These are phyloP conservation scores for Dictyostelium brefeldianum DNA, from an alignment of 78 protist species.

Conservation along the genomic window DNA sequence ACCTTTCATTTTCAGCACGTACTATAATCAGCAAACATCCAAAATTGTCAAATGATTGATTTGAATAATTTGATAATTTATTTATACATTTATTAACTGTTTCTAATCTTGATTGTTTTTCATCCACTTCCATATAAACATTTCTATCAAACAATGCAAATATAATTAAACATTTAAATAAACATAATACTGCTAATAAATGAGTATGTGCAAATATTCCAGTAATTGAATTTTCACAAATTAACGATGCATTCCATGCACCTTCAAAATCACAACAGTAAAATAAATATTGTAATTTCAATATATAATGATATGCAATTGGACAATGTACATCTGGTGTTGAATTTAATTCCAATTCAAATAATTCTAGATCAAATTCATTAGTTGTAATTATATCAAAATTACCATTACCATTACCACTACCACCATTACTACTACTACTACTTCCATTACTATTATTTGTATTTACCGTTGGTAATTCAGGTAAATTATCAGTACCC, in stretches of 20 bases:
- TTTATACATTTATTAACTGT: conserved; percentile 7
- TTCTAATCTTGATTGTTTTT: not conserved
- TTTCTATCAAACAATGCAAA: conserved; percentile 1
- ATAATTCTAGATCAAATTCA: conserved; percentile 43
- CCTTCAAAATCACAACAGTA: conserved; percentile 15
- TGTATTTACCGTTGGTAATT: not conserved
- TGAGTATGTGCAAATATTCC: conserved; percentile 65
- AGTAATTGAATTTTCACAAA: conserved; percentile 11
- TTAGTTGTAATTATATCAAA: not conserved
- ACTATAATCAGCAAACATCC: not conserved
- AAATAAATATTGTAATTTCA: conserved; percentile 6
- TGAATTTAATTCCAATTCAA: conserved; percentile 34
- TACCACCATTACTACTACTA: not conserved
- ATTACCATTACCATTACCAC: too few species aligned
- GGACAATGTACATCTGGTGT: conserved; percentile 52
- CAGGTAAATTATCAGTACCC: conserved; percentile 14
- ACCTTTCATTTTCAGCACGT: conserved; percentile 19
- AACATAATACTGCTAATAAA: conserved; percentile 3
- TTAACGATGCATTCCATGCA: conserved; percentile 37
- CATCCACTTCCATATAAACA: not conserved
- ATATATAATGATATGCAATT: conserved; percentile 35
- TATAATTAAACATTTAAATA: conserved; percentile 23
- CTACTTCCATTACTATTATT: not conserved
- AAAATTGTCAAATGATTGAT: conserved; percentile 38
- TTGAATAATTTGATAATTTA: not conserved